phyloP scores from a whole-genome alignment of 202 grass and related monocot species.

The Elaeis oleifera region DNA sequence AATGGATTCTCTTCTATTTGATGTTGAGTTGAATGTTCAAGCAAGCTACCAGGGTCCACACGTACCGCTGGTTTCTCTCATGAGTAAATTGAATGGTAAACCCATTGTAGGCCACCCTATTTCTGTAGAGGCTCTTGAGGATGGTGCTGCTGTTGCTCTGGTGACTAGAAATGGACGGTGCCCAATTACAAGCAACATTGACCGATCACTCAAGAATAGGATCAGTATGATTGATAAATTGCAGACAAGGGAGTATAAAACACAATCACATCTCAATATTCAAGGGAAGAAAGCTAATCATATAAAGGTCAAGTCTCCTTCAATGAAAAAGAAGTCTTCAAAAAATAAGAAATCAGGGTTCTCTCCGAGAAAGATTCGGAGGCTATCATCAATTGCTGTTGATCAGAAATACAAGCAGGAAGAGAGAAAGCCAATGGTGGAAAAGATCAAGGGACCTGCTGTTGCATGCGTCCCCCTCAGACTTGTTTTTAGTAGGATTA shows the following conservation, averaged over 20 bases:
- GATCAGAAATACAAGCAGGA: slow-evolving; percentile 33
- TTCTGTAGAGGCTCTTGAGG: slow-evolving; percentile 56
- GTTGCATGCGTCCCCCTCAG: slow-evolving; percentile 77
- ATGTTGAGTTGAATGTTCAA: slow-evolving; percentile 70
- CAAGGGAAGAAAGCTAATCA: slow-evolving; percentile 28
- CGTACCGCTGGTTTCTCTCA: slow-evolving; percentile 81
- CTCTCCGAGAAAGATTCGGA: slow-evolving; percentile 87
- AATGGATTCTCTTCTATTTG: slow-evolving; percentile 45
- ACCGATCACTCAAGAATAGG: slow-evolving; percentile 39
- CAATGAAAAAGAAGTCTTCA: slow-evolving; percentile 14
- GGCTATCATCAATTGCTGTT: slow-evolving; percentile 78
- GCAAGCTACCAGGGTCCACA: slow-evolving; percentile 56
- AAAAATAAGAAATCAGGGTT: slow-evolving; percentile 59
- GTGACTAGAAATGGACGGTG: slow-evolving; percentile 30
- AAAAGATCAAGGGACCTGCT: slow-evolving; percentile 44
- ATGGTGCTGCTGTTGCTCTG: slow-evolving; percentile 26
- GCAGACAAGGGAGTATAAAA: slow-evolving; percentile 9
- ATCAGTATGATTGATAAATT: background rate
- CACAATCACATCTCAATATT: slow-evolving; percentile 27
- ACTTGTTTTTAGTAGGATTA: slow-evolving; percentile 97
- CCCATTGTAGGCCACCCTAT: slow-evolving; percentile 73
- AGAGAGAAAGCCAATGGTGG: slow-evolving; percentile 49
- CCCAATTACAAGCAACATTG: slow-evolving; percentile 35
- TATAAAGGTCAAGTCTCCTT: slow-evolving; percentile 42
- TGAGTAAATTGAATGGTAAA: slow-evolving; percentile 83